A percentile compares a stretch with the other conserved stretches of the same genome.
Conservation (phyloP, 2,329 filamentous ascomycete genomes). For the Eutypa lata region DNA sequence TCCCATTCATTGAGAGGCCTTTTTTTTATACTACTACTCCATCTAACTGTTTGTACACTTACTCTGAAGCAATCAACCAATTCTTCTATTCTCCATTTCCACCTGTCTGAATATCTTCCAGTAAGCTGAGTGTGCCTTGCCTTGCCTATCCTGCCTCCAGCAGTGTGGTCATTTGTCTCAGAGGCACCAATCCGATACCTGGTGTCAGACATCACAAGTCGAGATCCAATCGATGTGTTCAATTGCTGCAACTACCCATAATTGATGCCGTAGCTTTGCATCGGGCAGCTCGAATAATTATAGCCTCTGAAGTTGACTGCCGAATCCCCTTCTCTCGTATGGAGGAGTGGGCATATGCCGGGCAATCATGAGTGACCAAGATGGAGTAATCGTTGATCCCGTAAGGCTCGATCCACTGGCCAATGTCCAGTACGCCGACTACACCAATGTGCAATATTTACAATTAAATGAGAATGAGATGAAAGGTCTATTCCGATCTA, state of each 20-base stretch:
- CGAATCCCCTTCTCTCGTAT: slow-evolving; percentile 6
- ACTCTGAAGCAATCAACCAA: not conserved
- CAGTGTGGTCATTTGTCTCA: slow-evolving; percentile 17
- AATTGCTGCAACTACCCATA: slow-evolving; percentile 19
- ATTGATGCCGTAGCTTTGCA: slow-evolving; percentile 15
- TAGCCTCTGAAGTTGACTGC: slow-evolving; percentile 7
- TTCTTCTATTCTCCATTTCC: slow-evolving; percentile 18
- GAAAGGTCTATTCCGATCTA: slow-evolving; percentile 17
- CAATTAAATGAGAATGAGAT: slow-evolving; percentile 16
- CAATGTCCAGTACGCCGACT: slow-evolving; percentile 19
- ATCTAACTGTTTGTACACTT: not conserved
- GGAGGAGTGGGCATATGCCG: slow-evolving; percentile 4
- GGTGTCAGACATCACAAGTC: slow-evolving; percentile 14
- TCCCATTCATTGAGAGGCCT: not conserved
- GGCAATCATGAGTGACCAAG: slow-evolving; percentile 20
- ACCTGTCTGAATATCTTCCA: slow-evolving; percentile 18
- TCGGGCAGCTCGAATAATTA: slow-evolving; percentile 8
- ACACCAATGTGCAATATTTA: slow-evolving; percentile 17
- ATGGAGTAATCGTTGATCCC: slow-evolving; percentile 20
- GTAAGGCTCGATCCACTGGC: slow-evolving; percentile 15
- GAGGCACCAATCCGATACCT: slow-evolving; percentile 19
- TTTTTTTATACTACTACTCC: not conserved
- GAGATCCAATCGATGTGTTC: slow-evolving; percentile 18
- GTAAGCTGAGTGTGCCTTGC: slow-evolving; percentile 18
- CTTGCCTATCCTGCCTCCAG: slow-evolving; percentile 14